These are phyloP conservation scores for Apiospora saccharicola DNA, from an alignment of 2,329 filamentous ascomycete genomes.

Conservation along the genomic window DNA sequence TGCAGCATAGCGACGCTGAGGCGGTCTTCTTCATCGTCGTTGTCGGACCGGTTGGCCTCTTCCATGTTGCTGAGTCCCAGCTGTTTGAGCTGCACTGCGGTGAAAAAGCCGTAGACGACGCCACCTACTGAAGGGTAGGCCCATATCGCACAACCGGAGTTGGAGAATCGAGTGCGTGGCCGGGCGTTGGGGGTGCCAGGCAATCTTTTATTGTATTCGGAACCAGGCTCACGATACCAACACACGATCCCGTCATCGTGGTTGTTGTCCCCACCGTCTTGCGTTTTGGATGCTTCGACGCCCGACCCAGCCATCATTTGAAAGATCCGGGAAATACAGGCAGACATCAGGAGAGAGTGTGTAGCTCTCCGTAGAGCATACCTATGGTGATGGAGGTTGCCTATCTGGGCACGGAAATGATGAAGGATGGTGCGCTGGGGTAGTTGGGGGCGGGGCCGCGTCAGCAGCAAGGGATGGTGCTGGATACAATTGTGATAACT, in stretches of 20 bases:
- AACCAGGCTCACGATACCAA: not conserved
- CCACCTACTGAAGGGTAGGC: constrained; percentile 15
- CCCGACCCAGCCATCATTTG: not conserved
- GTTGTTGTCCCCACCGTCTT: not conserved
- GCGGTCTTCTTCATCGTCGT: not conserved
- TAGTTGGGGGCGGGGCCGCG: not conserved
- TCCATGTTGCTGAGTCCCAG: not conserved
- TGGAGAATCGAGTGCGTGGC: not conserved
- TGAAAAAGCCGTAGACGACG: not conserved
- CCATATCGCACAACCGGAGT: not conserved
- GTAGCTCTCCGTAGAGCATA: not conserved
- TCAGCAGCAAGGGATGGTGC: not conserved
- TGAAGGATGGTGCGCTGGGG: not conserved
- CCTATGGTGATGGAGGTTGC: not conserved
- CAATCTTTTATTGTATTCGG: not conserved
- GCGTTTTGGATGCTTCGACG: not conserved
- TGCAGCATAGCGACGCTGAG: not conserved
- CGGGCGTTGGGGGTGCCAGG: not conserved
- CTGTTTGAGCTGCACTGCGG: constrained; percentile 22
- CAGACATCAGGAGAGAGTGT: not conserved
- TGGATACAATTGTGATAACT: no score
- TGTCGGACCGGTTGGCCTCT: not conserved
- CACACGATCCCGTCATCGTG: not conserved
- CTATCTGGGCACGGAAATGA: not conserved
- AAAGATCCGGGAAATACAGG: not conserved